These are phyloP conservation scores for Cornus controversa DNA, from an alignment of 148 eudicot genomes.

Conservation along the genomic window DNA sequence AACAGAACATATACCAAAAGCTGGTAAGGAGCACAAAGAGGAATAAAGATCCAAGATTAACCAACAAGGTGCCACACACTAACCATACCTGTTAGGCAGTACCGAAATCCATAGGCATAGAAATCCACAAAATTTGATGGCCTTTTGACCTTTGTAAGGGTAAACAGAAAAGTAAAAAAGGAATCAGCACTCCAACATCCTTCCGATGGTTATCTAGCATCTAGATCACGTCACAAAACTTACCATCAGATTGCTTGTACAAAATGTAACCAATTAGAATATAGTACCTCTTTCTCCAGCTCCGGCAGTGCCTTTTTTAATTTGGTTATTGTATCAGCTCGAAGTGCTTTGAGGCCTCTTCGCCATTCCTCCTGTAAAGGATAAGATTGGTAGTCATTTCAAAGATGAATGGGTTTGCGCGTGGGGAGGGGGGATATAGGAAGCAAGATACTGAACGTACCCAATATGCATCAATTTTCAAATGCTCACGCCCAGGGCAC, in stretches of 20 bases:
- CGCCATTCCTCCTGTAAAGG: slow-evolving; percentile 91
- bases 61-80: background rate
- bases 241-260: background rate
- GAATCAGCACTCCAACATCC: background rate
- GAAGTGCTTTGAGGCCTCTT: slow-evolving; percentile 75
- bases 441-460: background rate
- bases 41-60: background rate
- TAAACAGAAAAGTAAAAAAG: slow-evolving; percentile 3
- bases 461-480: too few relatives aligned
- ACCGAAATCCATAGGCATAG: slow-evolving; percentile 75
- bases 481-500: too few relatives aligned
- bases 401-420: background rate
- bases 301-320: slow-evolving; percentile 76
- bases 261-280: background rate
- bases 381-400: slow-evolving; percentile 9
- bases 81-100: slow-evolving; percentile 84
- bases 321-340: slow-evolving; percentile 70
- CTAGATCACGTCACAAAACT: background rate
- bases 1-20: slow-evolving; percentile 15
- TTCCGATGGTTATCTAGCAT: background rate
- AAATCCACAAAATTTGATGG: slow-evolving; percentile 67
- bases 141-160: slow-evolving; percentile 58
- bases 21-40: slow-evolving; percentile 6
- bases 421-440: background rate
- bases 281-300: slow-evolving; percentile 75